Conservation (phyloP, 805 yeast genomes). For the Metschnikowia picachoensis region DNA sequence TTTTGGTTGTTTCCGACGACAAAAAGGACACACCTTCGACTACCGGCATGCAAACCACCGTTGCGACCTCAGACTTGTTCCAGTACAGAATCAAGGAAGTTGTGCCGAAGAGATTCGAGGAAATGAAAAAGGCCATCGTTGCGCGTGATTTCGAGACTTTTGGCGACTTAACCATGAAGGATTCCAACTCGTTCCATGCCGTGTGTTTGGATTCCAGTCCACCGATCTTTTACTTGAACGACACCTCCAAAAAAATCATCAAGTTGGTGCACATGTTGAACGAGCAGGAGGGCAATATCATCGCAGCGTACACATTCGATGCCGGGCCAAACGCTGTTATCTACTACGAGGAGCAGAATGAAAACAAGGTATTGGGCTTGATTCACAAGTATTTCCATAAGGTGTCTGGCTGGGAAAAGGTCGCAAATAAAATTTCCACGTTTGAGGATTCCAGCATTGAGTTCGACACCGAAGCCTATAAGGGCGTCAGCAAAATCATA, state of each 20-base stretch:
- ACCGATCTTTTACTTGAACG: slow-evolving; percentile 63
- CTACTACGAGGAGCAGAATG: slow-evolving; percentile 78
- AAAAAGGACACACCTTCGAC: slow-evolving; percentile 95
- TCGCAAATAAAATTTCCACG: slow-evolving; percentile 15
- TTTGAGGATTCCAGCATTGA: slow-evolving; percentile 27
- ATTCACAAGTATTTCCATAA: slow-evolving; percentile 55
- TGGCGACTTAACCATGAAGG: slow-evolving; percentile 91
- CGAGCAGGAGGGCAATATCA: slow-evolving; percentile 54
- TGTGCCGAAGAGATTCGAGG: slow-evolving; percentile 80
- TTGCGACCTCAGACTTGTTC: slow-evolving; percentile 82
- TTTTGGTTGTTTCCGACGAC: slow-evolving; percentile 86
- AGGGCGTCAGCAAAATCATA: slow-evolving; percentile 80
- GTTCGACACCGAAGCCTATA: slow-evolving; percentile 49
- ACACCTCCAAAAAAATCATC: slow-evolving; percentile 20
- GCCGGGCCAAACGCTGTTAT: slow-evolving; percentile 99
- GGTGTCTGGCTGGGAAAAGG: slow-evolving; percentile 66
- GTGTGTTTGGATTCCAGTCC: slow-evolving; percentile 95
- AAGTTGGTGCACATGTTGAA: slow-evolving; percentile 60
- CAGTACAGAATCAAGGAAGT: slow-evolving; percentile 71
- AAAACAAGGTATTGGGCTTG: slow-evolving; percentile 66
- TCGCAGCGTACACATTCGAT: slow-evolving; percentile 96
- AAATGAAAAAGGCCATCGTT: slow-evolving; percentile 75
- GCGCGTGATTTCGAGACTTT: slow-evolving; percentile 73
- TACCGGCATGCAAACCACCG: slow-evolving; percentile 95
- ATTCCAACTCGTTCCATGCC: slow-evolving; percentile 96